phyloP scores from a whole-genome alignment of 2,329 filamentous ascomycete species.

The Graphilbum ipis-grandicollis region DNA sequence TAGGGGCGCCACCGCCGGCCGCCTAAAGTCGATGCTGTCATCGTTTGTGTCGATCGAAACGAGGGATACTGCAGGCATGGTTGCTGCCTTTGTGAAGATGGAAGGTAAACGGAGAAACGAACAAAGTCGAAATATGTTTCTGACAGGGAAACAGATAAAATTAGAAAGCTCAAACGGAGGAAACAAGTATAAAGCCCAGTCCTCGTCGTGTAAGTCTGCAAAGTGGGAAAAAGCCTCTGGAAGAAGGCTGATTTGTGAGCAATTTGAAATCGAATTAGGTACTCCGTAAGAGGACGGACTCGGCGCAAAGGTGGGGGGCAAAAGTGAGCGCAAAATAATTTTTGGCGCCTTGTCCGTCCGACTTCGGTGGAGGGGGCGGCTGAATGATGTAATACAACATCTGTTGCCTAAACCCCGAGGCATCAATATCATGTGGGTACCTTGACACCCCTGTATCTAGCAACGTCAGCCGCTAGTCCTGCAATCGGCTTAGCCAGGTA shows the following conservation, averaged over 20 bases:
- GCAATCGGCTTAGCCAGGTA: no score
- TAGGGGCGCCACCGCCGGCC: no score
- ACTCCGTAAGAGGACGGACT: constrained; percentile 2
- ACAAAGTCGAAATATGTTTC: no score
- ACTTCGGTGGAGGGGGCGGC: constrained; percentile 2
- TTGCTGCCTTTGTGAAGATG: neutral
- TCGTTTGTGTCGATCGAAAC: constrained; percentile 8
- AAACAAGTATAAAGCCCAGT: neutral
- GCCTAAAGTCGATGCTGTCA: constrained; percentile 8
- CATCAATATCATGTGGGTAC: neutral
- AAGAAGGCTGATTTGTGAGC: constrained; percentile 9
- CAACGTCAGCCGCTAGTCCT: no score
- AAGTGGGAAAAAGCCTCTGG: constrained; percentile 3
- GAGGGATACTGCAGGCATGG: constrained; percentile 8
- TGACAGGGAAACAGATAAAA: neutral
- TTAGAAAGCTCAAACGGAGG: neutral
- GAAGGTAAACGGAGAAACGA: neutral
- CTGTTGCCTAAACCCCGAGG: neutral
- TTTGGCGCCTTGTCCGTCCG: constrained; percentile 1
- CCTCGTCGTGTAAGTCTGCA: no score
- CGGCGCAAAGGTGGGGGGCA: neutral
- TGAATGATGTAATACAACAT: neutral
- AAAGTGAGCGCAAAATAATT: constrained; percentile 2
- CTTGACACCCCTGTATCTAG: no score
- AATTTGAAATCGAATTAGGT: constrained; percentile 3